Base-by-base conservation (phyloP, 257 asterid genomes). In the Solanum acaule region DNA sequence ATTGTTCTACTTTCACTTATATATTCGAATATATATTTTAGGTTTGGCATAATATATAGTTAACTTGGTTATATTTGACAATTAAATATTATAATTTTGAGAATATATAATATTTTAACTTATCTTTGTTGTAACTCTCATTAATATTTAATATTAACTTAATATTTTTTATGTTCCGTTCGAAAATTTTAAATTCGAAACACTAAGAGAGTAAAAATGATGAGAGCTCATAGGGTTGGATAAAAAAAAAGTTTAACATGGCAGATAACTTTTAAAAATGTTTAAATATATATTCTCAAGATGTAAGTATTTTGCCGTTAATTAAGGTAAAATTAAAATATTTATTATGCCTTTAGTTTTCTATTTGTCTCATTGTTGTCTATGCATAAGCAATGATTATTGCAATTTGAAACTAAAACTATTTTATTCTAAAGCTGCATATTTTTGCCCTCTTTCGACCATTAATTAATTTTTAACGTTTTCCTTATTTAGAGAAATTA, bases 311-410 rank as follows among this genome's bases (percentile, higher is more conserved):
- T 52, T 52, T 16, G 61, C 61, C 61, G 61, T 52, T 15, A 52
- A 15, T 22, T 59, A 59, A 59, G 12, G 12, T 59, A 11, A 59
- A 59, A 3, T 65, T 2, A n/a, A 65, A 12, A 25, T 25, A 0
- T n/a, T 2, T 65, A n/a, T n/a, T 67, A 67, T 27, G 8, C 5
- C 9, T 67, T 27, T 68, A 68, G 2, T 14, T 27, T 23, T 83
- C 71, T 37, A 86, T 67, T 38, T 49, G 68, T 65, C 84, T 34
- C 84, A 75, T 88, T 37, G 67, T 85, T 67, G 31, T 52, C 75
- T 40, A 65, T 81, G 40, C 82, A 6, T 68, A 71, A 31, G 84
- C 86, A 89, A 79, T 56, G 87, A 88, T 88, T 85, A 67, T 11
- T 77, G 12, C 23, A 14, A 37, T 46, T 11, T 40, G 12, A 22